Conservation (phyloP, 164 flowering plant species). For the Annona squamosa region DNA sequence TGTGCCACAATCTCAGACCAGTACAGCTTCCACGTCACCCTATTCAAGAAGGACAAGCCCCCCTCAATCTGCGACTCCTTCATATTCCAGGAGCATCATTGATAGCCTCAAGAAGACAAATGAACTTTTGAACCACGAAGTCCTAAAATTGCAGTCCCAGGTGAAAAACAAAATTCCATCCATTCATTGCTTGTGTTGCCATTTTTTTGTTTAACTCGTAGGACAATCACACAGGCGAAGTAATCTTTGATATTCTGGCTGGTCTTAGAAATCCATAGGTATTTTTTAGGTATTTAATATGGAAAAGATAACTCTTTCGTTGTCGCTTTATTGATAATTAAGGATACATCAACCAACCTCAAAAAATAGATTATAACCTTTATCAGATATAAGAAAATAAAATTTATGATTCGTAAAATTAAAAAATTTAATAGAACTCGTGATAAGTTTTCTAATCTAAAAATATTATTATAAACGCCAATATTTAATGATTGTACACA, state of each 20-base stretch:
- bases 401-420: too few species aligned
- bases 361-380: too few species aligned
- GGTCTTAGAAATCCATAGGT: background rate
- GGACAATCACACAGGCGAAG: background rate
- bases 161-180: conserved; percentile 20
- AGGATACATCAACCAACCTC: too few species aligned
- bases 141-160: conserved; percentile 54
- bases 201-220: background rate
- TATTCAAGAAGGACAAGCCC: conserved; percentile 73
- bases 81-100: conserved; percentile 53
- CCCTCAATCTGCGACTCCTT: conserved; percentile 52
- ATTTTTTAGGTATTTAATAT: background rate
- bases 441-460: too few species aligned
- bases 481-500: too few species aligned
- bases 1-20: conserved; percentile 23
- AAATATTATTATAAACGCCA: too few species aligned
- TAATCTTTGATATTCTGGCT: background rate
- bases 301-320: background rate
- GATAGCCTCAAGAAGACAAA: conserved; percentile 71
- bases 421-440: too few species aligned
- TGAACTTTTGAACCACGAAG: conserved; percentile 66
- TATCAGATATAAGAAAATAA: too few species aligned
- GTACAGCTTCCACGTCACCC: conserved; percentile 57
- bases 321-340: too few species aligned
- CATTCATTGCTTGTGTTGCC: background rate